phyloP scores from a whole-genome alignment of 1,284 basidiomycete species.

The Malassezia yamatoensis region DNA sequence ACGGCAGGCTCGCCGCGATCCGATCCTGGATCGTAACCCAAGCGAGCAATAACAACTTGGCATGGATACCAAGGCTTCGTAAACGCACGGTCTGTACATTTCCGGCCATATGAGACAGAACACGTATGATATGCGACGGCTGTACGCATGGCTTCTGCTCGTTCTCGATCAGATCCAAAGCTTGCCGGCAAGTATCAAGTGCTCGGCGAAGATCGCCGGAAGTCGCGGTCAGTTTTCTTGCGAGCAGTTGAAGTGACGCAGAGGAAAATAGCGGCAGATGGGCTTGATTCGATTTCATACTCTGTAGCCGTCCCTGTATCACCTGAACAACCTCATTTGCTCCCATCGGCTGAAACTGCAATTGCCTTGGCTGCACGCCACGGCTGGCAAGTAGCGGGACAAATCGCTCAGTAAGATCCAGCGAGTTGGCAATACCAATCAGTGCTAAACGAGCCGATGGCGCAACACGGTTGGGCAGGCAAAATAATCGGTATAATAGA shows the following conservation, averaged over 20 bases:
- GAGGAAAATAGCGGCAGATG: constrained; percentile 38
- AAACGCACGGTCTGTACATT: constrained; percentile 35
- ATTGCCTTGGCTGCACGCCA: constrained; percentile 41
- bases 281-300: constrained; percentile 19
- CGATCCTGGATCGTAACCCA: constrained; percentile 30
- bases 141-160: constrained; percentile 30
- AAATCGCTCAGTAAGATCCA: constrained; percentile 43
- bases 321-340: constrained; percentile 47
- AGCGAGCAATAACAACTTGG: constrained; percentile 40
- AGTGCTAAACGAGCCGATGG: constrained; percentile 17
- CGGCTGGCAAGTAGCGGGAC: constrained; percentile 38
- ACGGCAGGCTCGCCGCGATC: constrained; percentile 13
- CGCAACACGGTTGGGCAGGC: constrained; percentile 13
- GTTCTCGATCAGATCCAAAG: constrained; percentile 46
- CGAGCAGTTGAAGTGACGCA: constrained; percentile 48
- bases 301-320: constrained; percentile 42
- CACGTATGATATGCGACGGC: constrained; percentile 40
- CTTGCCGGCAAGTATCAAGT: constrained; percentile 46
- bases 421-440: constrained; percentile 40
- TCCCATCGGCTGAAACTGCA: constrained; percentile 49
- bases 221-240: constrained; percentile 48
- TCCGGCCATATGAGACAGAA: constrained; percentile 40
- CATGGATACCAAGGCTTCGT: constrained; percentile 35
- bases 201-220: constrained; percentile 50
- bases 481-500: constrained; percentile 48